Percentiles rank a stretch among this genome's conserved stretches.
Evolutionary conservation across 2,329 filamentous ascomycete genomes (phyloP).

Genomic region (Didymella exigua): DNA sequence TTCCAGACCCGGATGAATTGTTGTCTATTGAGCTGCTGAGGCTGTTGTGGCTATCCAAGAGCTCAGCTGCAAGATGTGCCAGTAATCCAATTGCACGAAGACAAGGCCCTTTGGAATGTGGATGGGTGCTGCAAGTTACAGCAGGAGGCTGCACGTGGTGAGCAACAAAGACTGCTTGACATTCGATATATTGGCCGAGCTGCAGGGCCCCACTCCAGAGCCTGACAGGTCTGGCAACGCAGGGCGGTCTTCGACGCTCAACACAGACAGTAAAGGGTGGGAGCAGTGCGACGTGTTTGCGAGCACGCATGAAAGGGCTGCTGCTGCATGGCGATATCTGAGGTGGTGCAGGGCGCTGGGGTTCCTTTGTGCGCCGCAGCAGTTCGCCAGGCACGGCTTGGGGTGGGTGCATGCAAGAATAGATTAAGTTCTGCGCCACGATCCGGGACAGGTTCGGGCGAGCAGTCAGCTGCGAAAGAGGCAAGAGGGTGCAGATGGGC

Average conservation of each 20-base stretch:
- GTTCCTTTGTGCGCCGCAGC: slow-evolving; percentile 12
- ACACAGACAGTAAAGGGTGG: slow-evolving; percentile 1
- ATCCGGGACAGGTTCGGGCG: slow-evolving; percentile 16
- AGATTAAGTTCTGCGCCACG: slow-evolving; percentile 18
- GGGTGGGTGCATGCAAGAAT: slow-evolving; percentile 15
- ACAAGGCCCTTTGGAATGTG: slow-evolving; percentile 5
- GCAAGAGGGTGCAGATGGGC: slow-evolving; percentile 1
- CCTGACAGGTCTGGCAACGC: slow-evolving; percentile 13
- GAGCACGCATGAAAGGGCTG: slow-evolving; percentile 6
- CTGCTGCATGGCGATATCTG: slow-evolving; percentile 1
- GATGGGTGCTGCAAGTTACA: slow-evolving; percentile 1
- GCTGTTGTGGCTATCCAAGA: slow-evolving; percentile 6
- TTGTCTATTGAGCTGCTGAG: slow-evolving; percentile 2
- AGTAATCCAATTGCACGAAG: neutral
- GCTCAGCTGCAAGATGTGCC: slow-evolving; percentile 2
- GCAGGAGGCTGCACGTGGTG: slow-evolving; percentile 14
- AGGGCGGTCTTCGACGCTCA: neutral
- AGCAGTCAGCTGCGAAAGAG: slow-evolving; percentile 19
- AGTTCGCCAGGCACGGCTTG: slow-evolving; percentile 12
- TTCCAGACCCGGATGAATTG: slow-evolving; percentile 5
- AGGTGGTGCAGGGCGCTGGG: slow-evolving; percentile 9
- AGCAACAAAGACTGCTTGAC: slow-evolving; percentile 15
- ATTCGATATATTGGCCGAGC: slow-evolving; percentile 39
- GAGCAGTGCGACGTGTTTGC: slow-evolving; percentile 18
- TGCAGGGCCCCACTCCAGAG: slow-evolving; percentile 6